Evolutionary conservation across 257 asterid species (phyloP), one percentile per base, ranked within the genome.

Genomic region (Henckelia pumila): DNA sequence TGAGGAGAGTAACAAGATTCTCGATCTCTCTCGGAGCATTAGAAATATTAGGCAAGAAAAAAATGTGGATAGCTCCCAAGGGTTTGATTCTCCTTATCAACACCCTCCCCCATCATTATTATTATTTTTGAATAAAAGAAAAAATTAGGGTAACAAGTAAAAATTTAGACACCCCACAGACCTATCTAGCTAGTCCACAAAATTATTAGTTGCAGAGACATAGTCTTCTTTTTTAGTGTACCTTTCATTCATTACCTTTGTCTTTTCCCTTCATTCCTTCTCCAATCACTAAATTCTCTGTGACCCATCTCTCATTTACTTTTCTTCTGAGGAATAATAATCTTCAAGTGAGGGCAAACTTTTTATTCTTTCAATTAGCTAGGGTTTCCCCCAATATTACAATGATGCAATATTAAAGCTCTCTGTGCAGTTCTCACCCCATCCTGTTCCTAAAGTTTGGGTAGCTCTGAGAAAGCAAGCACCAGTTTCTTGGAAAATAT

Each of bases 251-350:
- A 81, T 82, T 82, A 77, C 67, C 77, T 74, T 79, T 86, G 90
- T 85, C 92, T 85, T 83, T 85, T 81, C 81, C 88, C 76, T 83
- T 84, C 89, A 78, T 80, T 83, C 88, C 76, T 82, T 75, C 83
- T 84, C 73, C 90, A 78, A 84, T 78, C 84, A 81, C 83, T 79
- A 79, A 76, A 76, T 82, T 74, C 82, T 78, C 84, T 75, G 71
- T 80, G 83, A 76, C 80, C 47, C 71, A 69, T 49, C 55, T 47
- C 71, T 63, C 61, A 68, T 66, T 64, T 60, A 29, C 28, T 24
- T 32, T 53, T 44, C 19, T 29, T 47, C 71, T 44, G 5, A 26
- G 20, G 63, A n/a, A n/a, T n/a, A 66, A 28, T 24, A 71, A 50
- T 56, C 59, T 32, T 40, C 16, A 8, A 9, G 47, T 9, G 47